A percentile compares a stretch with the other conserved stretches of the same genome.
Evolutionary conservation across 192 early-diverging fungal species (phyloP).

Genomic region (Podila minutissima): DNA sequence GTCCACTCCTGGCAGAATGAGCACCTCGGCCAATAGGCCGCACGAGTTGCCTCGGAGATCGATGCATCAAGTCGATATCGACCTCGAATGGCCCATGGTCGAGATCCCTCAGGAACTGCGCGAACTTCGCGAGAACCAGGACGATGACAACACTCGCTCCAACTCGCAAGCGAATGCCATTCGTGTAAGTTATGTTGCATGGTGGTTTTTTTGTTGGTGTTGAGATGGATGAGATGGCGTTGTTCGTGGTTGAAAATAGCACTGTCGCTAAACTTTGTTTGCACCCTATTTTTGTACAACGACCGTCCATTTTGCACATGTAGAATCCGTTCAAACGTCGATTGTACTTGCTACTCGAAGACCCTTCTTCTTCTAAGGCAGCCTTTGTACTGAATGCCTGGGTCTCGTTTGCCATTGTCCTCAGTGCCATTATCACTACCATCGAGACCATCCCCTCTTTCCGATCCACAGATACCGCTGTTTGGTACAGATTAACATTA

Average conservation of each 20-base stretch:
- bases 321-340: constrained; percentile 56
- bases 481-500: constrained; percentile 49
- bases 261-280: background rate
- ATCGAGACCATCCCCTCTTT: constrained; percentile 83
- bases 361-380: constrained; percentile 70
- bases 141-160: constrained; percentile 7
- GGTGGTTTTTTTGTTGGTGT: too few relatives aligned
- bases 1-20: background rate
- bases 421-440: constrained; percentile 74
- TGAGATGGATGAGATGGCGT: background rate
- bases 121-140: constrained; percentile 10
- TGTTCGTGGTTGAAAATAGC: background rate
- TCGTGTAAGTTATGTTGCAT: constrained; percentile 12
- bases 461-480: constrained; percentile 55
- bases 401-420: constrained; percentile 74
- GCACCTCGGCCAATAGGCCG: background rate
- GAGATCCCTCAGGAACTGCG: constrained; percentile 41
- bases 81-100: constrained; percentile 41
- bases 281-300: constrained; percentile 7
- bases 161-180: constrained; percentile 50
- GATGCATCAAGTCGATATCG: constrained; percentile 21
- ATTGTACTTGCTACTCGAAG: constrained; percentile 76
- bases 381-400: constrained; percentile 78
- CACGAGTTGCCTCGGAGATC: constrained; percentile 12
- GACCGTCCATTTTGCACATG: background rate